phyloP scores from a whole-genome alignment of 352 stramenopile genomes.

The Pythium apleroticum region DNA sequence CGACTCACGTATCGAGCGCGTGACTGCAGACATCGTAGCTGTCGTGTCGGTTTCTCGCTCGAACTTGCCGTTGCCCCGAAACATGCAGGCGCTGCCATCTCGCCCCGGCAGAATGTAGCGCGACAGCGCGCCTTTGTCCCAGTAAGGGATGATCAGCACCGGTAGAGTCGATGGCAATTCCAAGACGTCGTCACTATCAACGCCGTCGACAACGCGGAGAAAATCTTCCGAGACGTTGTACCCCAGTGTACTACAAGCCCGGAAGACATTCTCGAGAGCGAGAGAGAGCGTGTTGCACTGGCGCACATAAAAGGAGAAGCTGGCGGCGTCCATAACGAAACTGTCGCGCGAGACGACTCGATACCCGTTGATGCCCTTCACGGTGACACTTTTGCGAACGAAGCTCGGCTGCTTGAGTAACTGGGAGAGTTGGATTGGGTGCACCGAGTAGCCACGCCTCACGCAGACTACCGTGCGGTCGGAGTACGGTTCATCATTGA shows the following conservation, averaged over 20 bases:
- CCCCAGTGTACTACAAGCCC: neutral
- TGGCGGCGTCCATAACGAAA: neutral
- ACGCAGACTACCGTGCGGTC: neutral
- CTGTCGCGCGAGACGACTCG: conserved; percentile 2
- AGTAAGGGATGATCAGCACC: conserved; percentile 4
- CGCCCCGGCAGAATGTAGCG: neutral
- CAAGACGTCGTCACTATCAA: neutral
- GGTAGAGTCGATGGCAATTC: neutral
- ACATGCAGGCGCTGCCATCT: neutral
- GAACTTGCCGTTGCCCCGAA: neutral
- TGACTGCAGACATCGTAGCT: neutral
- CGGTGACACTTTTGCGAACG: neutral
- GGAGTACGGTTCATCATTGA: conserved; percentile 37
- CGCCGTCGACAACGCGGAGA: neutral
- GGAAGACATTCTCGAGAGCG: neutral
- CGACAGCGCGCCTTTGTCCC: neutral
- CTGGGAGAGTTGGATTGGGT: neutral
- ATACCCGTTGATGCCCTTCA: neutral
- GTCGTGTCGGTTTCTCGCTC: neutral
- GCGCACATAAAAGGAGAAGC: neutral
- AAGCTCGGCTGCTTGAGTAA: neutral
- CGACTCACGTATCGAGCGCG: neutral
- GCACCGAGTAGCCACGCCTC: neutral
- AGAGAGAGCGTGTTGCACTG: conserved; percentile 1
- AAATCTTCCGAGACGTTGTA: neutral